Evolutionary conservation across 495 filamentous ascomycete genomes (phyloP), one percentile per base, ranked within the genome.

Genomic region (Lindgomyces ingoldianus): DNA sequence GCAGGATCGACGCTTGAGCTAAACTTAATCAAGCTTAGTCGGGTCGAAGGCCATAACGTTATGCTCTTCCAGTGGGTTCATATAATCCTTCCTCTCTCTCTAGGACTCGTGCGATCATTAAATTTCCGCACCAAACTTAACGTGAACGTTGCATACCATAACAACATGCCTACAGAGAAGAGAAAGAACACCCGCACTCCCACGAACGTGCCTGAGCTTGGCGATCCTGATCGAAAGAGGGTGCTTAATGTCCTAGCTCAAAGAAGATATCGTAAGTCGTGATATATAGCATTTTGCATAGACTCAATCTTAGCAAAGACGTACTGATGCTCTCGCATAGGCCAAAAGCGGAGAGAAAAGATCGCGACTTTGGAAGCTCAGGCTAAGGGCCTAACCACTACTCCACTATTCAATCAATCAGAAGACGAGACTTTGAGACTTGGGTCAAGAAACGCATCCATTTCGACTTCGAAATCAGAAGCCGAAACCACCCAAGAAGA

Each of bases 221-320:
- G 70, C n/a, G 58, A 72, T 64, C 70, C 70, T 9, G 80, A 83
- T 52, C 68, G 80, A 10, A 83, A 81, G 71, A 73, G 80, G 1
- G 74, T 80, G 14, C 60, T 83, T 30, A 83, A 81, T 60, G 74
- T 81, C 2, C 72, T 83, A 3, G 81, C 80, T 2, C 80, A 81
- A 69, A 71, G 81, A 18, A 68, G 80, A 75, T 83, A 83, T 58
- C 74, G 80, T 83, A 65, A 50, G 76, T 69, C n/a, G n/a, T n/a
- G n/a, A n/a, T n/a, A n/a, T n/a, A n/a, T n/a, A n/a, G n/a, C n/a
- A n/a, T n/a, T n/a, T n/a, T n/a, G n/a, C n/a, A n/a, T n/a, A n/a
- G n/a, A n/a, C n/a, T 24, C 16, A n/a, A 9, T 24, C 52, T n/a
- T 42, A n/a, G n/a, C n/a, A n/a, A n/a, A n/a, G n/a, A n/a, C n/a